Evolutionary conservation across 1,284 basidiomycete genomes (phyloP), one percentile per base, ranked within the genome.

Genomic region (Apiotrichum domesticum): DNA sequence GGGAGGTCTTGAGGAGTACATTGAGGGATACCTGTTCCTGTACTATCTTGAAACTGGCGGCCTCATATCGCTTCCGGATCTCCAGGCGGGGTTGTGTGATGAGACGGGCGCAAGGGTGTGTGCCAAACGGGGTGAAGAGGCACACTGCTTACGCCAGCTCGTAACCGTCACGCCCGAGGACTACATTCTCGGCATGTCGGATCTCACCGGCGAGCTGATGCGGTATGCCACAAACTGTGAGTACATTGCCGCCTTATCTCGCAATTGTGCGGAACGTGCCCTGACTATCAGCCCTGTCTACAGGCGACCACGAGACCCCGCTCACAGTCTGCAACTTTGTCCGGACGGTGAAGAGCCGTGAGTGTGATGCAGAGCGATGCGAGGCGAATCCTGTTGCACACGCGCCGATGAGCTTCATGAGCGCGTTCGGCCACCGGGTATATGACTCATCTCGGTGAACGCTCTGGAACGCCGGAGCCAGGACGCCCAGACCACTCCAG

Each of bases 151-250:
- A 52, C 50, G 1, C 2, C 64, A 73, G 70, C 66, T 69, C 10
- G 66, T 66, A 85, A 87, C 61, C 82, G 89, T 68, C 86, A 94
- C 77, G 84, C 88, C 51, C 33, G 84, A 87, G 53, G 93, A 97
- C 66, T 98, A 97, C 72, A 79, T 97, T 13, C 83, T 98, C 2
- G 95, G 95, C 13, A 79, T 97, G 35, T 92, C 90, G 1, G 95
- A 98, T 73, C 80, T 98, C 37, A 96, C 92, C 0, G 95, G 95
- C 44, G 95, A 98, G 75, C 83, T 91, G 62, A 98, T 98, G 95
- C 84, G 95, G 40, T 88, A 87, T 62, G 91, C 92, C 4, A 96
- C 94, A 59, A 88, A 75, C 59, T 68, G 69, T 71, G 52, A 52
- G 72, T 57, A 39, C 29, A 29, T 29, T 29, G 29, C 29, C 29